These are phyloP conservation scores for Platanthera guangdongensis DNA, from an alignment of 106 monocot genomes.

Conservation along the genomic window DNA sequence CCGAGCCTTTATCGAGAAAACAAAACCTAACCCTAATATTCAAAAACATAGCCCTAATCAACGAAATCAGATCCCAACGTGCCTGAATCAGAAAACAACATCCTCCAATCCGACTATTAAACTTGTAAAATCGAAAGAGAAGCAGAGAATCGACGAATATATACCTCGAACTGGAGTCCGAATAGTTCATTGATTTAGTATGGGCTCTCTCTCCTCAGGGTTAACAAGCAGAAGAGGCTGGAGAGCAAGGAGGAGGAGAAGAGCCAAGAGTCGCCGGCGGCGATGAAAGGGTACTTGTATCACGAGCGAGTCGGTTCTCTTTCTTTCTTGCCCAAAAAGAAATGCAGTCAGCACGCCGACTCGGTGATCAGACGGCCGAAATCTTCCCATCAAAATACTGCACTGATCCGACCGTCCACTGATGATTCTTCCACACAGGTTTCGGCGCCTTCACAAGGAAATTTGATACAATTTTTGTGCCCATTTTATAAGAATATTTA, in stretches of 20 bases:
- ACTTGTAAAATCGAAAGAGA: background rate
- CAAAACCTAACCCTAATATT: background rate
- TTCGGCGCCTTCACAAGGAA: no score
- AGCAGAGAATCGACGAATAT: background rate
- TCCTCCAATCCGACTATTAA: background rate
- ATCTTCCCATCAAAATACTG: background rate
- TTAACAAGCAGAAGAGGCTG: background rate
- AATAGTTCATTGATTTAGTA: background rate
- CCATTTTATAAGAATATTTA: no score
- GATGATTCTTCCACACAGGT: no score
- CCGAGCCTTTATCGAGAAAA: background rate
- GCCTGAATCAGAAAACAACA: background rate
- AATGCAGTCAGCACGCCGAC: constrained; percentile 1
- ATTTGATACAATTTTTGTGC: no score
- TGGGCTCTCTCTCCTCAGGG: background rate
- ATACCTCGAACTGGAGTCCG: background rate
- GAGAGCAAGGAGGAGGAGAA: constrained; percentile 3
- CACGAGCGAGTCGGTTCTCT: background rate
- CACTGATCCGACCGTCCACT: background rate
- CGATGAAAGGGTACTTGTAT: background rate
- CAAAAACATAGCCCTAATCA: background rate
- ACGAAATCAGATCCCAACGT: background rate
- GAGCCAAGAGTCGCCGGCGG: background rate
- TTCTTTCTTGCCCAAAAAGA: background rate
- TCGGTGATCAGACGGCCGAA: background rate